Evolutionary conservation across 78 protist genomes (phyloP), one percentile per base, ranked within the genome.

Genomic region (Bodo saltans): DNA sequence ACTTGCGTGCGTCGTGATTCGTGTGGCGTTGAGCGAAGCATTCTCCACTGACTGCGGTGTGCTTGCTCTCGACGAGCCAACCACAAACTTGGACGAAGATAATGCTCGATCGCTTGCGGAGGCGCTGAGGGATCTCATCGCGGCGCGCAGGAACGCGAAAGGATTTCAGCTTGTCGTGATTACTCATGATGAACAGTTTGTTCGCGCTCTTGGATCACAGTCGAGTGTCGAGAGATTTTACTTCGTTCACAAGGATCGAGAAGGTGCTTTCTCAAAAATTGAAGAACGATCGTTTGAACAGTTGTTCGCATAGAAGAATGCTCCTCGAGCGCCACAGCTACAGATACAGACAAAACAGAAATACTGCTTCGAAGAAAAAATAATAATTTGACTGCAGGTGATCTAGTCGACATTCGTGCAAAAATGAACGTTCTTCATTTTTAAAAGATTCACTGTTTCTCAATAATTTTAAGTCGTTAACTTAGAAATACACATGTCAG

Each of bases 21-120:
- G 99, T 29, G 47, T 99, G 75, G 99, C 99, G 3, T 89, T 99
- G 40, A 95, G 99, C 0, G 99, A 97, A 70, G 82, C 98, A 17
- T 99, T 99, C 90, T 93, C 99, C 73, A 21, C 89, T 33, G 88
- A 95, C 41, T 99, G 99, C 85, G 99, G 99, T 42, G 84, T 99
- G 27, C 88, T 99, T 3, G 98, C 99, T 17, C 91, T 99, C 39
- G 99, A 99, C 68, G 99, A 99, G 91, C 99, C 99, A 26, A 97
- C 99, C 27, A 93, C 99, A 0, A 94, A 99, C 74, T 91, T 99
- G 26, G 99, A 99, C 78, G 23, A 75, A 2, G 89, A 88, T 34
- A 96, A 98, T 85, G 91, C 88, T 8, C 92, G 91, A 68, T 52
- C 83, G 27, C 91, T 96, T 32, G 99, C 99, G 0, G 35, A 72